These are phyloP conservation scores for Microdochium bolleyi DNA, from an alignment of 2,329 filamentous ascomycete species.

Conservation along the genomic window DNA sequence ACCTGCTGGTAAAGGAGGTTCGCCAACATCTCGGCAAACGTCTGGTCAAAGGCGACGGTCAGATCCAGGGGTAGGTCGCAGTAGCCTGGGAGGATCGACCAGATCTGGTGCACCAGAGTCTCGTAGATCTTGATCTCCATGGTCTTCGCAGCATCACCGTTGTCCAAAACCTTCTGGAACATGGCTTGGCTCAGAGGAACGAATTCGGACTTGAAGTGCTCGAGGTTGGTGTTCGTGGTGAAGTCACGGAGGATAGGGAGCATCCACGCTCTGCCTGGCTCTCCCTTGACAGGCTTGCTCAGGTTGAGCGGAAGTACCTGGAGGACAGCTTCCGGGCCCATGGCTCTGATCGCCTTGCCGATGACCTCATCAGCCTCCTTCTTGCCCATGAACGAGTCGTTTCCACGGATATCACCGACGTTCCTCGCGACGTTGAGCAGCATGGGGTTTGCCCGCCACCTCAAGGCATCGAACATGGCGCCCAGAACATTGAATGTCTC, in stretches of 20 bases:
- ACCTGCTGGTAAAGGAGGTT: slow-evolving; percentile 91
- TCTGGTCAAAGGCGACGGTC: slow-evolving; percentile 69
- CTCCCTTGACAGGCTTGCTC: slow-evolving; percentile 63
- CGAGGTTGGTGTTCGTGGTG: slow-evolving; percentile 78
- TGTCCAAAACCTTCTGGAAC: slow-evolving; percentile 81
- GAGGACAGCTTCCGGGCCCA: slow-evolving; percentile 82
- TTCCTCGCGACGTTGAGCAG: slow-evolving; percentile 67
- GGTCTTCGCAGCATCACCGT: slow-evolving; percentile 76
- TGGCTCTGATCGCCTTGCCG: slow-evolving; percentile 77
- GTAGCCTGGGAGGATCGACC: slow-evolving; percentile 89
- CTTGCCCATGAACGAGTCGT: slow-evolving; percentile 84
- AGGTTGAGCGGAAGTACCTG: slow-evolving; percentile 81
- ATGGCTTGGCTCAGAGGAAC: slow-evolving; percentile 84
- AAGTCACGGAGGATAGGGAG: slow-evolving; percentile 85
- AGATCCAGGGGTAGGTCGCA: slow-evolving; percentile 86
- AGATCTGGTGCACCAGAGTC: slow-evolving; percentile 90
- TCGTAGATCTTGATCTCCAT: slow-evolving; percentile 93
- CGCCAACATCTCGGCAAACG: slow-evolving; percentile 81
- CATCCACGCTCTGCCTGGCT: slow-evolving; percentile 88
- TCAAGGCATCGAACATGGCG: slow-evolving; percentile 78
- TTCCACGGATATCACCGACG: slow-evolving; percentile 80
- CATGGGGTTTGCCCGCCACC: slow-evolving; percentile 77
- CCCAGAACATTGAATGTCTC: slow-evolving; percentile 87
- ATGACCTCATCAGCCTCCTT: slow-evolving; percentile 91
- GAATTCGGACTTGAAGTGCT: slow-evolving; percentile 79